These are phyloP conservation scores for Rhodotorula diobovata DNA, from an alignment of 768 basidiomycete genomes.

Conservation along the genomic window DNA sequence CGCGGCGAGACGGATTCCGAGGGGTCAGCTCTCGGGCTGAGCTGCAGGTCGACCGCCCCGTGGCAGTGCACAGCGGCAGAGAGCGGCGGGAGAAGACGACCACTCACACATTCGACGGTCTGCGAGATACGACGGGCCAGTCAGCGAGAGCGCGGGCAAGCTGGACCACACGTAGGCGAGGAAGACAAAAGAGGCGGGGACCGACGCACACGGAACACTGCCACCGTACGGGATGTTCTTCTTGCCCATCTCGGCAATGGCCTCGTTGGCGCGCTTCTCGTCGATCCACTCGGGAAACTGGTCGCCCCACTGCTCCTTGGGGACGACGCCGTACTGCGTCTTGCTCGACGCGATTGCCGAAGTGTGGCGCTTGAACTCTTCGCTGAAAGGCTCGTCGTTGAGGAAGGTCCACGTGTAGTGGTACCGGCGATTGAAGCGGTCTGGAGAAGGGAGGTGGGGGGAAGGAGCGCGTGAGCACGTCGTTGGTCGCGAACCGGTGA, in stretches of 20 bases:
- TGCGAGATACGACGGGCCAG: constrained; percentile 3
- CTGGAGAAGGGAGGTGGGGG: constrained; percentile 28
- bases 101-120: constrained; percentile 97
- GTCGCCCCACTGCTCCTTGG: constrained; percentile 59
- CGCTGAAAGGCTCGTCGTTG: constrained; percentile 69
- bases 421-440: constrained; percentile 32
- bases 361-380: constrained; percentile 60
- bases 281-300: constrained; percentile 44
- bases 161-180: not conserved
- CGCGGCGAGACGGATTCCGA: no score
- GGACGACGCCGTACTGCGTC: constrained; percentile 44
- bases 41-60: no score
- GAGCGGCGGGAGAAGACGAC: no score
- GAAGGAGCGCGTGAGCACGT: not conserved
- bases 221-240: constrained; percentile 27
- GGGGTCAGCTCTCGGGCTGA: no score
- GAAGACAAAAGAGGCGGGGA: no score
- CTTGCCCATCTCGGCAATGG: constrained; percentile 20
- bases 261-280: constrained; percentile 3
- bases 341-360: constrained; percentile 25
- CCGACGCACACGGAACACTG: not conserved
- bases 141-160: no score
- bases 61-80: no score
- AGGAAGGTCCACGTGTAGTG: constrained; percentile 78
- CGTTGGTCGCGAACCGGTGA: not conserved